Percentiles rank a stretch among this genome's conserved stretches.
Evolutionary conservation across 225 moss, liverwort and hornwort species (phyloP).

Genomic region (Pseudisothecium myosuroides): DNA sequence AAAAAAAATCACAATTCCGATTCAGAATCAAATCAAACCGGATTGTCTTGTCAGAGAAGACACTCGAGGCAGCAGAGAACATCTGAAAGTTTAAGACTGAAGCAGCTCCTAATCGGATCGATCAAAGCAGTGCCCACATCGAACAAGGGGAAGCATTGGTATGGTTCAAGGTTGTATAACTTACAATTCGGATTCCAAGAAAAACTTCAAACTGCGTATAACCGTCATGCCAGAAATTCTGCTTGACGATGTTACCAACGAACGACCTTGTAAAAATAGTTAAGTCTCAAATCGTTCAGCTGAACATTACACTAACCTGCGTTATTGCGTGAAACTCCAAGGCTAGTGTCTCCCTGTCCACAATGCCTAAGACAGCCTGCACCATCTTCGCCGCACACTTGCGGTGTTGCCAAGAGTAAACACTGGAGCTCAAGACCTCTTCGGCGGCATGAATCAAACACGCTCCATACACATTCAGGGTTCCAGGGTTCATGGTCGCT

Average conservation of each 20-base stretch:
- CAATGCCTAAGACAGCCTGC: conserved; percentile 49
- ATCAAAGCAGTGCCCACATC: background rate
- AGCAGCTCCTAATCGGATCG: background rate
- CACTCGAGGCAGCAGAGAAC: background rate
- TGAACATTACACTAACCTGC: conserved; percentile 6
- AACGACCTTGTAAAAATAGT: background rate
- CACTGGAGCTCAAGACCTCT: conserved; percentile 31
- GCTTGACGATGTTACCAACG: background rate
- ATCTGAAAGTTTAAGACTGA: background rate
- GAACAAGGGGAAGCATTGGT: background rate
- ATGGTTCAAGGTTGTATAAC: background rate
- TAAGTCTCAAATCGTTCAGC: background rate
- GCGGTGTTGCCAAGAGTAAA: conserved; percentile 62
- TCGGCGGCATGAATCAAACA: conserved; percentile 52
- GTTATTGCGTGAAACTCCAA: conserved; percentile 31
- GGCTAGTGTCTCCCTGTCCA: conserved; percentile 52
- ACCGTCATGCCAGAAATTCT: background rate
- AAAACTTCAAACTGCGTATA: background rate
- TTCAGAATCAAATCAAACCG: background rate
- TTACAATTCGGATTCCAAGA: background rate
- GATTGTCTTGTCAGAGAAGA: background rate
- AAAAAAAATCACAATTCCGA: background rate
- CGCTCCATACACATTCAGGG: conserved; percentile 44
- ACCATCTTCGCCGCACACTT: conserved; percentile 58
- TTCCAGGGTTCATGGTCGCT: conserved; percentile 36